Evolutionary conservation across 768 basidiomycete species (phyloP).

Genomic region (Coprinopsis marcescibilis): DNA sequence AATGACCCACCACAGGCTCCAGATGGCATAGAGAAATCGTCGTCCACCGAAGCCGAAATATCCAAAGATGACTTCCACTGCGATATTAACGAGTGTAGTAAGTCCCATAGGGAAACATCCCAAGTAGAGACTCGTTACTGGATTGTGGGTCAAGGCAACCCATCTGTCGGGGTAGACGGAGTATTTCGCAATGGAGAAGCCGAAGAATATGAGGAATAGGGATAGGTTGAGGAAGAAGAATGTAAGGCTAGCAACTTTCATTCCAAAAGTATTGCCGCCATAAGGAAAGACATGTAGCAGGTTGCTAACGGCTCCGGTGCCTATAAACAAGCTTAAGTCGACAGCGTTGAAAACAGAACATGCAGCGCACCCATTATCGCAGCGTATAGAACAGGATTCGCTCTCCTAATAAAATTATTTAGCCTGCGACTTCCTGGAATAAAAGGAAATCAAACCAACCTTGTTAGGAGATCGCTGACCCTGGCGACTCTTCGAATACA

Average conservation of each 20-base stretch:
- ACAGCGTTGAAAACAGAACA: background rate
- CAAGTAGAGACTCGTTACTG: constrained; percentile 37
- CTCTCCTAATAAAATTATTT: constrained; percentile 22
- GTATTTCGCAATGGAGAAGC: constrained; percentile 45
- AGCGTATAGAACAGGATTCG: constrained; percentile 39
- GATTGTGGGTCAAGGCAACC: constrained; percentile 36
- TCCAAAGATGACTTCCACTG: constrained; percentile 38
- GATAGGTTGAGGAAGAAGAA: constrained; percentile 57
- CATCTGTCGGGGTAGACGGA: constrained; percentile 43
- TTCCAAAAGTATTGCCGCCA: constrained; percentile 31
- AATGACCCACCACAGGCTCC: constrained; percentile 70
- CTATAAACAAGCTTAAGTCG: constrained; percentile 18
- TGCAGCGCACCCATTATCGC: constrained; percentile 36
- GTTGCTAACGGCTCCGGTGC: constrained; percentile 46
- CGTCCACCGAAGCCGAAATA: constrained; percentile 45
- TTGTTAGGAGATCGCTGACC: background rate
- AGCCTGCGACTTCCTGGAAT: background rate
- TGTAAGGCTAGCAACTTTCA: constrained; percentile 33
- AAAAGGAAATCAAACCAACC: constrained; percentile 12
- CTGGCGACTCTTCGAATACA: background rate
- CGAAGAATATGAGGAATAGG: constrained; percentile 47
- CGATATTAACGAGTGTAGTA: constrained; percentile 51
- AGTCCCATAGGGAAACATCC: constrained; percentile 57
- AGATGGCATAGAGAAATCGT: constrained; percentile 47
- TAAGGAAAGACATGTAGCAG: constrained; percentile 58